Evolutionary conservation across 139 green algal species (phyloP).

Genomic region (Chlorella ohadii): DNA sequence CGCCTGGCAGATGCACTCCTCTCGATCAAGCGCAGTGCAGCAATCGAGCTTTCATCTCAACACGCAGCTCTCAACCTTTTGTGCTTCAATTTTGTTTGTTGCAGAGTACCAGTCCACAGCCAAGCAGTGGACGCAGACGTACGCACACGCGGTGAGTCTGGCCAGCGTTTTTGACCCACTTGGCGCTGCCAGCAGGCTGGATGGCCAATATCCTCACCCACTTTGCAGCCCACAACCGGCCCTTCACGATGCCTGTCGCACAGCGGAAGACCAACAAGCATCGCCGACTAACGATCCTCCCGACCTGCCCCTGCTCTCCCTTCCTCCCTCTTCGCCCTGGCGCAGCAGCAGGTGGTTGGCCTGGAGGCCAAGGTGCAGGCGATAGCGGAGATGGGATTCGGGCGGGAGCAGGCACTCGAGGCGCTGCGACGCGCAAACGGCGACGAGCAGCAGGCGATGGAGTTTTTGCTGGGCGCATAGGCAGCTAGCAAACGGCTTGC

Average conservation of each 20-base stretch:
- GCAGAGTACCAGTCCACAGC: slow-evolving; percentile 74
- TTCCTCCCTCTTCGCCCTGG: not conserved
- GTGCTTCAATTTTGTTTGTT: too few species aligned
- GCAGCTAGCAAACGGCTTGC: not conserved
- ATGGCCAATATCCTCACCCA: too few species aligned
- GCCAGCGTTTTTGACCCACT: too few species aligned
- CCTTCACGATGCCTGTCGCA: too few species aligned
- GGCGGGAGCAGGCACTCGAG: slow-evolving; percentile 40
- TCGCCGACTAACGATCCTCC: not conserved
- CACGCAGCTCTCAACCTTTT: too few species aligned
- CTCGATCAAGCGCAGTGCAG: too few species aligned
- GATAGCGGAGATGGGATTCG: slow-evolving; percentile 91
- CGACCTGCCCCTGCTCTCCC: not conserved
- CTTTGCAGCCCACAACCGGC: too few species aligned
- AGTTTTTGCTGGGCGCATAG: slow-evolving; percentile 67
- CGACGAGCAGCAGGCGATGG: slow-evolving; percentile 84
- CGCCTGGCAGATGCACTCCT: too few species aligned
- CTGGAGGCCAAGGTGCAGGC: slow-evolving; percentile 54
- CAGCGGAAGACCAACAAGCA: too few species aligned
- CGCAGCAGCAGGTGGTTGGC: slow-evolving; percentile 41
- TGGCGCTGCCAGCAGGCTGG: too few species aligned
- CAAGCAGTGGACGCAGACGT: slow-evolving; percentile 67
- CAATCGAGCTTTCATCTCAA: too few species aligned
- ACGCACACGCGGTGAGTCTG: slow-evolving; percentile 25
- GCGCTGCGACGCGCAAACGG: slow-evolving; percentile 67